Evolutionary conservation across 2,329 filamentous ascomycete genomes (phyloP).

Genomic region (Bipolaris victoriae): DNA sequence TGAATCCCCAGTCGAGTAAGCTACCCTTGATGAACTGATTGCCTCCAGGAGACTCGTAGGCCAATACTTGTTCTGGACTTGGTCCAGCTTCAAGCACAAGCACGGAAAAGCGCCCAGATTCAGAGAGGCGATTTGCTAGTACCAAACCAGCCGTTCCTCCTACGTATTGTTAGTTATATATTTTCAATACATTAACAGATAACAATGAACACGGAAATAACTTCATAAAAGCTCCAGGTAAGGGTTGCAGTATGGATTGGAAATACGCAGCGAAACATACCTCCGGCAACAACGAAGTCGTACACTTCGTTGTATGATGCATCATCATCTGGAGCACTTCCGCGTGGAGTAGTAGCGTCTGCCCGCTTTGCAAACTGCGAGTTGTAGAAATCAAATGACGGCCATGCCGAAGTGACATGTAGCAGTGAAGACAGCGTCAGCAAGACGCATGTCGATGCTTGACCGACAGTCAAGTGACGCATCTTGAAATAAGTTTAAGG

Average conservation of each 20-base stretch:
- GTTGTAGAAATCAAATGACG: slow-evolving; percentile 22
- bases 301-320: slow-evolving; percentile 26
- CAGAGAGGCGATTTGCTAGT: slow-evolving; percentile 34
- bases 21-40: slow-evolving; percentile 38
- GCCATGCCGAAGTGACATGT: slow-evolving; percentile 19
- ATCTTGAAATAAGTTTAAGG: background rate
- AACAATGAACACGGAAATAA: too few relatives aligned
- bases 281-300: slow-evolving; percentile 29
- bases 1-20: slow-evolving; percentile 39
- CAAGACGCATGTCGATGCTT: slow-evolving; percentile 11
- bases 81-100: slow-evolving; percentile 44
- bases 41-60: slow-evolving; percentile 37
- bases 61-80: slow-evolving; percentile 38
- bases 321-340: slow-evolving; percentile 8
- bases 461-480: slow-evolving; percentile 9
- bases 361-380: slow-evolving; percentile 22
- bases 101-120: slow-evolving; percentile 32
- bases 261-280: slow-evolving; percentile 6
- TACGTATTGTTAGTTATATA: background rate
- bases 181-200: background rate
- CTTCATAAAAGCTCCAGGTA: too few relatives aligned
- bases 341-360: slow-evolving; percentile 12
- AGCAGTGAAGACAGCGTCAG: slow-evolving; percentile 15
- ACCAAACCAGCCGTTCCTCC: slow-evolving; percentile 37
- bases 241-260: too few relatives aligned